Base-by-base conservation (phyloP, 805 yeast species). In the Komagataella ulmi region DNA sequence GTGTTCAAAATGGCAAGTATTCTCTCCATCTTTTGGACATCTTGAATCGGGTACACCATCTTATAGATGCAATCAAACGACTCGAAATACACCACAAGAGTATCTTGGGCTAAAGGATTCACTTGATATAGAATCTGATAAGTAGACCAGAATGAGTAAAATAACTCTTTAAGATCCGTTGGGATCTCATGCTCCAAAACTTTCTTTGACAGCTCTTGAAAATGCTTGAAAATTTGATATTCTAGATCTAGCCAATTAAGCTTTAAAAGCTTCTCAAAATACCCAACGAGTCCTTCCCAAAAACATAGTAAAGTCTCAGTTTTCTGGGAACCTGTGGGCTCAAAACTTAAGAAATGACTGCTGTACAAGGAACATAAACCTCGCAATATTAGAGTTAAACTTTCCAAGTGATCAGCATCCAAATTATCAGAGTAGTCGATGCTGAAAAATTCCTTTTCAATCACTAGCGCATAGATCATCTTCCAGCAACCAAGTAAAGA, bases 361-460 rank as follows among this genome's bases (percentile, higher is more conserved):
- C 75, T 65, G 57, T 74, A 86, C 2, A 91, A 60, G 17, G 79
- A 77, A 2, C 81, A 76, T 47, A 88, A 60, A 0, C 97, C 97
- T 24, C 74, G 75, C 17, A 86, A 64, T 0, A 85, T 72, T 48
- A 86, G 70, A 12, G 73, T 66, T 53, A 79, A 71, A 53, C 88
- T 84, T 49, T 85, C 93, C 17, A 77, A 69, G 71, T 82, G 74
- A 23, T 79, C 76, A 18, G 54, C 57, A 17, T 56, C 46, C 10
- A 23, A 17, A 24, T 43, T 23, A 7, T 17, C 14, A 45, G 23
- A 6, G 21, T 7, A 14, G 49, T 47, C 54, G 5, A 56, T 52
- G 7, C 52, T 47, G 55, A 83, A 65, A n/a, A 83, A 61, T 3
- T 58, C 60, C 0, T 75, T 74, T 0, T 76, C 73, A 6, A 90